These are phyloP conservation scores for Chrysosporium queenslandicum DNA, from an alignment of 2,329 filamentous ascomycete genomes.

Conservation along the genomic window DNA sequence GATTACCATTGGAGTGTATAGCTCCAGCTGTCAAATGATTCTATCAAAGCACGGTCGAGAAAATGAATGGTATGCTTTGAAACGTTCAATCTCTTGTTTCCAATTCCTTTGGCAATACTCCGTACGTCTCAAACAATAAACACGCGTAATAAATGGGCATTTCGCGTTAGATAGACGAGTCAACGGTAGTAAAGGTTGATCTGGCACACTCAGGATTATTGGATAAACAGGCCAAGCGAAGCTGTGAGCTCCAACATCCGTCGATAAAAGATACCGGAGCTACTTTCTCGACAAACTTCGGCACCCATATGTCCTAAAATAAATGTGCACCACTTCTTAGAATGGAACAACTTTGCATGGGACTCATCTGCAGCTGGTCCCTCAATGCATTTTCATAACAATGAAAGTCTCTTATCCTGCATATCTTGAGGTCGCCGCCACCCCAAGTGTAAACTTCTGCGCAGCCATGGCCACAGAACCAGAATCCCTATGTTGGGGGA, in stretches of 20 bases:
- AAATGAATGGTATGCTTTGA: slow-evolving; percentile 13
- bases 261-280: too few species aligned
- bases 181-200: too few species aligned
- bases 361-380: not conserved
- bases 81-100: slow-evolving; percentile 4
- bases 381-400: not conserved
- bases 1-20: slow-evolving; percentile 7
- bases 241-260: too few species aligned
- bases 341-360: not conserved
- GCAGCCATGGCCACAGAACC: not conserved
- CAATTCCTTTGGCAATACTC: too few species aligned
- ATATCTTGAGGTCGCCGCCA: not conserved
- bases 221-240: too few species aligned
- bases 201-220: too few species aligned
- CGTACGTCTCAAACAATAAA: too few species aligned
- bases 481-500: not conserved
- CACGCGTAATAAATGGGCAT: too few species aligned
- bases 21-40: slow-evolving; percentile 7
- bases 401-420: not conserved
- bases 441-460: not conserved
- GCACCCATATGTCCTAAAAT: not conserved
- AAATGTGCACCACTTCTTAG: not conserved
- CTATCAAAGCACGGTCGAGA: slow-evolving; percentile 9
- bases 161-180: too few species aligned
- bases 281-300: too few species aligned